Conservation (phyloP, 345 rosid genomes). For the Eucalyptus camaldulensis region DNA sequence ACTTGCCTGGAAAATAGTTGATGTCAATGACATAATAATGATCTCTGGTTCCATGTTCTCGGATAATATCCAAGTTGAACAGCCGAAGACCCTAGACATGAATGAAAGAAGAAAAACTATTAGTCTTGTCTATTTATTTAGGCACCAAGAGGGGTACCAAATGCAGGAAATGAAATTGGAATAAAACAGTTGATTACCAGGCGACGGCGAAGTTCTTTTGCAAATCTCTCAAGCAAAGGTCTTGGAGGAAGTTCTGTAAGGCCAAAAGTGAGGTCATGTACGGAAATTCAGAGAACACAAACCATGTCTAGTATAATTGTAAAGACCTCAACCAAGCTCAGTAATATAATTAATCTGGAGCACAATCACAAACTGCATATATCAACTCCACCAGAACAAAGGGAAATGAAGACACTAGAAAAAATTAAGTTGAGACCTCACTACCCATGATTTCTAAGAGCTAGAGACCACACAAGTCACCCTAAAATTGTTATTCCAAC, state of each 20-base stretch:
- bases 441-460: not conserved
- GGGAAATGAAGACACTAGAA: not conserved
- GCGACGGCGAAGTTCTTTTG: conserved; percentile 56
- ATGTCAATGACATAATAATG: conserved; percentile 70
- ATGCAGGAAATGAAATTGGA: not conserved
- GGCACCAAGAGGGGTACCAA: not conserved
- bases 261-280: not conserved
- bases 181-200: conserved; percentile 21
- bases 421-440: not conserved
- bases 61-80: conserved; percentile 70
- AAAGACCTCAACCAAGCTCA: not conserved
- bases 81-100: conserved; percentile 49
- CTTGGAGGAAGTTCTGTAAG: conserved; percentile 73
- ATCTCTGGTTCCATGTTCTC: conserved; percentile 65
- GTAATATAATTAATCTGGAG: not conserved
- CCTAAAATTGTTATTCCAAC: not conserved
- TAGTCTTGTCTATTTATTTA: not conserved
- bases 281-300: not conserved
- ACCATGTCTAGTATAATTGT: not conserved
- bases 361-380: not conserved
- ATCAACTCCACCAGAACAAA: not conserved
- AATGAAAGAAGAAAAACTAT: not conserved
- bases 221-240: conserved; percentile 65
- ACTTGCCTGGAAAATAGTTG: conserved; percentile 76
- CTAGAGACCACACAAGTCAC: not conserved